A percentile compares a stretch with the other conserved stretches of the same genome.
Evolutionary conservation across 345 rosid species (phyloP).

Genomic region (Acer campestre): DNA sequence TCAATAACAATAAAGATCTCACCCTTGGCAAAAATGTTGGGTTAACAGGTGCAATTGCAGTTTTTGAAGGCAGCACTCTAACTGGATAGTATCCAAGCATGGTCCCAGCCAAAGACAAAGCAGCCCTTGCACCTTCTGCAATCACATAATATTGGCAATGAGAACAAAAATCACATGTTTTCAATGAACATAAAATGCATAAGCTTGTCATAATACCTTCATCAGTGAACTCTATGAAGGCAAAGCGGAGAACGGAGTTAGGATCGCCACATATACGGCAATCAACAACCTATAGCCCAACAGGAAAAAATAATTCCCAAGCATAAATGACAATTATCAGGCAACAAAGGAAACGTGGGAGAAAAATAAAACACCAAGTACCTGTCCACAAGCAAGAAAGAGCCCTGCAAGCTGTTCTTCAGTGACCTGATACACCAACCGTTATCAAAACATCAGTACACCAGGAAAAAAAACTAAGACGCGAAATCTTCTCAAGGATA

Average conservation of each 20-base stretch:
- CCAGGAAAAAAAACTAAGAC: conserved; percentile 8
- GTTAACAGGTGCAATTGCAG: conserved; percentile 99
- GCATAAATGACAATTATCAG: conserved; percentile 10
- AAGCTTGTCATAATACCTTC: conserved; percentile 64
- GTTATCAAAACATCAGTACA: conserved; percentile 11
- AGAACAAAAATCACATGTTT: neutral
- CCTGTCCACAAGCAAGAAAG: conserved; percentile 81
- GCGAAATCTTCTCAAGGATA: neutral
- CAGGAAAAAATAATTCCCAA: conserved; percentile 10
- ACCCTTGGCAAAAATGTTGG: conserved; percentile 97
- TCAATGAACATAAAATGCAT: conserved; percentile 17
- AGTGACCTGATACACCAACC: conserved; percentile 56
- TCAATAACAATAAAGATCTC: conserved; percentile 25
- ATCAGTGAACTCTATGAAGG: conserved; percentile 89
- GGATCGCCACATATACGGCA: conserved; percentile 98
- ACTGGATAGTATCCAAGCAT: conserved; percentile 93
- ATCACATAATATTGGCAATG: conserved; percentile 30
- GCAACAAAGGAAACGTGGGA: neutral
- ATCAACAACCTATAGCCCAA: conserved; percentile 61
- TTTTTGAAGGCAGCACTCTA: conserved; percentile 94
- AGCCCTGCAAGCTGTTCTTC: conserved; percentile 94
- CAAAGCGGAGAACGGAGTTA: conserved; percentile 89
- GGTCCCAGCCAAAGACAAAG: conserved; percentile 85
- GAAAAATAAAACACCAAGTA: conserved; percentile 26
- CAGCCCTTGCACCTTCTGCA: conserved; percentile 87